Conservation (phyloP, 306 rosid genomes). For the Malus asiatica region DNA sequence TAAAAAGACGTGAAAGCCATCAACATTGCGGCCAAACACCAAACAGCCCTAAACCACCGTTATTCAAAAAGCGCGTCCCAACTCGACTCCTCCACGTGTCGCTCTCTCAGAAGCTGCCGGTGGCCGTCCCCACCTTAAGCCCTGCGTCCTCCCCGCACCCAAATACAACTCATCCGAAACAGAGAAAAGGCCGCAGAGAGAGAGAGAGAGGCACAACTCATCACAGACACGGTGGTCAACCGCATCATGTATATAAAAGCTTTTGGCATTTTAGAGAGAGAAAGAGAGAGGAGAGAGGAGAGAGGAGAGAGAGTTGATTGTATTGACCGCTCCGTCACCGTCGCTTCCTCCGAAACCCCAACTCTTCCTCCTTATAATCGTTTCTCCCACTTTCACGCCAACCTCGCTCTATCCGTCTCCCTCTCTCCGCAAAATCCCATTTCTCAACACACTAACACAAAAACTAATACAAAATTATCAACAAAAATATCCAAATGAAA, state of each 20-base stretch:
- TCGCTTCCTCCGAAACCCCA: neutral
- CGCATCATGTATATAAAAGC: constrained; percentile 30
- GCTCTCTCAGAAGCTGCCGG: neutral
- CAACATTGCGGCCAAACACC: neutral
- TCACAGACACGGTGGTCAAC: constrained; percentile 31
- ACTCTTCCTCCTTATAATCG: constrained; percentile 20
- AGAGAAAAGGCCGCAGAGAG: neutral
- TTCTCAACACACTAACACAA: neutral
- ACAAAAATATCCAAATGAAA: constrained; percentile 18
- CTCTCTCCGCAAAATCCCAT: constrained; percentile 8
- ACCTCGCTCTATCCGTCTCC: neutral
- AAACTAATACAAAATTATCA: neutral
- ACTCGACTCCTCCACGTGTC: constrained; percentile 3
- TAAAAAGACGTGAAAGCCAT: constrained; percentile 16
- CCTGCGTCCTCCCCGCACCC: constrained; percentile 25
- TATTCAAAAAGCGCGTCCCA: neutral
- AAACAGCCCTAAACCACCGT: neutral
- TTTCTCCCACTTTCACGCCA: constrained; percentile 25
- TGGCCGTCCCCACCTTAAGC: constrained; percentile 6
- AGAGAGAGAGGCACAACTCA: neutral
- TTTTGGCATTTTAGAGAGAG: neutral
- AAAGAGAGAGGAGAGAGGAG: neutral
- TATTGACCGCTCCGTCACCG: constrained; percentile 9
- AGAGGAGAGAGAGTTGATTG: neutral
- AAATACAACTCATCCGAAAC: constrained; percentile 9